Percentiles rank a stretch among this genome's conserved stretches.
These are phyloP conservation scores for Rubroboletus satanas DNA, from an alignment of 768 basidiomycete genomes.

Conservation along the genomic window DNA sequence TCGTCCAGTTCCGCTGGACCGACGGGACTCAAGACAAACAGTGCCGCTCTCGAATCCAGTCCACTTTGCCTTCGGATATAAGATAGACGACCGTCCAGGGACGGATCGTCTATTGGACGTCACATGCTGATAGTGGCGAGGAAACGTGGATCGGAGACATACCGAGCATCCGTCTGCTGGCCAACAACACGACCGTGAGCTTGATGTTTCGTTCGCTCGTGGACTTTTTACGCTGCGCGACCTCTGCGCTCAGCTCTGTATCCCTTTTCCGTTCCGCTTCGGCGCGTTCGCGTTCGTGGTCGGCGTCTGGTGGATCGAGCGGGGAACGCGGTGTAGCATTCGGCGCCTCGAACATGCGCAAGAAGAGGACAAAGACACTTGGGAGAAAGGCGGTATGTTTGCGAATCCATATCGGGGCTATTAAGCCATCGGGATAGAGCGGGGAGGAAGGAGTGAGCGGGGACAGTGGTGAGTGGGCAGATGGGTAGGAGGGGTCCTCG, in stretches of 20 bases:
- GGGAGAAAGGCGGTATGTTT: constrained; percentile 93
- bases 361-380: constrained; percentile 89
- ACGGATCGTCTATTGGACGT: constrained; percentile 64
- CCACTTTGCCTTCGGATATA: constrained; percentile 84
- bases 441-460: constrained; percentile 87
- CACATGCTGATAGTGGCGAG: background rate
- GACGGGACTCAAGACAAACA: constrained; percentile 95
- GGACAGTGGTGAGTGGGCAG: constrained; percentile 87
- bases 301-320: constrained; percentile 49
- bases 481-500: constrained; percentile 52
- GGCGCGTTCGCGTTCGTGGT: constrained; percentile 53
- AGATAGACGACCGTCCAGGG: constrained; percentile 78
- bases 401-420: constrained; percentile 96
- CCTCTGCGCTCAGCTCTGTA: constrained; percentile 71
- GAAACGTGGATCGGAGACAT: constrained; percentile 19
- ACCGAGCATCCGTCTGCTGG: constrained; percentile 87
- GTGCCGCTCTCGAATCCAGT: constrained; percentile 84
- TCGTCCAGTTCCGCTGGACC: constrained; percentile 80
- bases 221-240: constrained; percentile 73
- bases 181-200: constrained; percentile 89
- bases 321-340: constrained; percentile 45
- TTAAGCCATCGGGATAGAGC: constrained; percentile 89
- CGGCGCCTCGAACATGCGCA: constrained; percentile 72
- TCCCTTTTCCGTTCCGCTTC: constrained; percentile 73
- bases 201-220: constrained; percentile 88